A percentile compares a stretch with the other conserved stretches of the same genome.
These are phyloP conservation scores for Luvunga scandens DNA, from an alignment of 345 rosid genomes.

Conservation along the genomic window DNA sequence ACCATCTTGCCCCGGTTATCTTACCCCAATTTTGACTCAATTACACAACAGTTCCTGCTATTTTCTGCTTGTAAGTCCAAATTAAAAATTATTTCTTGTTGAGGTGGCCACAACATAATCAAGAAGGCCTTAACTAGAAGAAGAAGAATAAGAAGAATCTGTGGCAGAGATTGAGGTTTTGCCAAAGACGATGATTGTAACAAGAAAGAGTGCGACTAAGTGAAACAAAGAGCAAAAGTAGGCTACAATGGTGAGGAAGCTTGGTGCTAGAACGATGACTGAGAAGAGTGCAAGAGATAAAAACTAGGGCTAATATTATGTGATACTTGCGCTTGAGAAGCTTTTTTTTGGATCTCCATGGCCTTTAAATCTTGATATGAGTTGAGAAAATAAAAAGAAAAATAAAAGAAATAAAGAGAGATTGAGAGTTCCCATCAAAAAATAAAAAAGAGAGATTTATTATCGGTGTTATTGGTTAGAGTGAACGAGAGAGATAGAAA, in stretches of 20 bases:
- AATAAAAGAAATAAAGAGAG: too few species aligned
- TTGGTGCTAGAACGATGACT: conserved; percentile 52
- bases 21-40: too few species aligned
- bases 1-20: too few species aligned
- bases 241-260: conserved; percentile 64
- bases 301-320: conserved; percentile 32
- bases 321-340: conserved; percentile 58
- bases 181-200: conserved; percentile 63
- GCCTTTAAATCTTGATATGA: background rate
- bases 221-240: conserved; percentile 85
- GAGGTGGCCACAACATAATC: too few species aligned
- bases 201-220: conserved; percentile 83
- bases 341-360: conserved; percentile 65
- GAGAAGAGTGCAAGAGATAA: conserved; percentile 27
- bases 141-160: too few species aligned
- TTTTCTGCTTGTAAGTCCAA: too few species aligned
- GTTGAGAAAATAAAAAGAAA: too few species aligned
- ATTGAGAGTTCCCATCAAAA: too few species aligned
- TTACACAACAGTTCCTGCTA: too few species aligned
- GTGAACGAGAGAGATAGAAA: background rate
- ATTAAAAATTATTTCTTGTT: too few species aligned
- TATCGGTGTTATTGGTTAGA: background rate
- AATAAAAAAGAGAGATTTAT: background rate
- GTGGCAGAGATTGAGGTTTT: conserved; percentile 27
- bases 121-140: too few species aligned